Evolutionary conservation across 2,329 filamentous ascomycete species (phyloP).

Genomic region (Monilinia laxa): DNA sequence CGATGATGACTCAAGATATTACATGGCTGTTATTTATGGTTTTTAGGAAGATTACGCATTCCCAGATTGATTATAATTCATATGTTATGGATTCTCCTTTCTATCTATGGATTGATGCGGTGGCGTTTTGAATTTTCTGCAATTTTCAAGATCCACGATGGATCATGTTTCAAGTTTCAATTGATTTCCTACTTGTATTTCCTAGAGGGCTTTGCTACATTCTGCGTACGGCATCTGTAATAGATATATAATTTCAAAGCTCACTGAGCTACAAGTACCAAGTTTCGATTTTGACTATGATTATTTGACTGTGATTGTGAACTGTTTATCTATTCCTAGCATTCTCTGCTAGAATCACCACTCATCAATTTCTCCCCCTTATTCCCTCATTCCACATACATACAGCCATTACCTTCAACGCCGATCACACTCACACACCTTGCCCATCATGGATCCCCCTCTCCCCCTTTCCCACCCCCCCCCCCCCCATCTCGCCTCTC

Average conservation of each 20-base stretch:
- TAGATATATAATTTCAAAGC: not conserved
- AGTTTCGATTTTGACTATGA: not conserved
- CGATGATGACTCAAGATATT: conserved; percentile 11
- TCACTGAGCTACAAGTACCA: not conserved
- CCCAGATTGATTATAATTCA: not conserved
- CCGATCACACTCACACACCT: not conserved
- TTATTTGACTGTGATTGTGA: not conserved
- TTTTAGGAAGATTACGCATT: not conserved
- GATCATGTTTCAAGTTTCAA: not conserved
- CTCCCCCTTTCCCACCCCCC: too few species aligned
- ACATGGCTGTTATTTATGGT: conserved; percentile 3
- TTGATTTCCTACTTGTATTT: not conserved
- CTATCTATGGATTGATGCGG: conserved; percentile 3
- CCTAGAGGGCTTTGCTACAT: not conserved
- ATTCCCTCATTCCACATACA: not conserved
- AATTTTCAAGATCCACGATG: not conserved
- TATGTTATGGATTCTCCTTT: not conserved
- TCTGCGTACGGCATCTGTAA: not conserved
- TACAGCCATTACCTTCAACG: not conserved
- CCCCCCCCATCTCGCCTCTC: too few species aligned
- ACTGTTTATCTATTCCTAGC: not conserved
- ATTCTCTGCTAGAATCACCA: not conserved
- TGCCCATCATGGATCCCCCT: not conserved
- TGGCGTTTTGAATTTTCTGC: conserved; percentile 4
- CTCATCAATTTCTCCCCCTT: too few species aligned